Base-by-base conservation (phyloP, 768 basidiomycete species). In the Phylloporus scabripes region DNA sequence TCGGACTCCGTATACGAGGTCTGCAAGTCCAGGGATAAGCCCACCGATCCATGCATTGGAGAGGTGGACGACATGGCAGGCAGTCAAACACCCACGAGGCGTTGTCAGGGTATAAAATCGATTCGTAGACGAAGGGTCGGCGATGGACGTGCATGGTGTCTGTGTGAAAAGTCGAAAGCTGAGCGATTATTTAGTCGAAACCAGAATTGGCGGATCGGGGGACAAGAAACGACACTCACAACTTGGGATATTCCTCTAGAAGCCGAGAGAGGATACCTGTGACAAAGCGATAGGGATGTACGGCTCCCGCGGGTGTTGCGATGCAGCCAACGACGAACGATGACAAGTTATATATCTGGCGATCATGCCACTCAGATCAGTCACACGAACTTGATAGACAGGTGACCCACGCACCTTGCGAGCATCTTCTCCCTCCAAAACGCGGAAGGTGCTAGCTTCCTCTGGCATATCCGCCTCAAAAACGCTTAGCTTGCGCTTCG, bases 241-340 rank as follows among this genome's bases (percentile, higher is more conserved):
- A 46, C 18, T 77, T 65, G 10, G 74, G 64, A 53, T 82, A 74
- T n/a, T 69, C 67, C 10, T 67, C 51, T 6, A 85, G 64, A 1
- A 85, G 74, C 38, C 77, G 77, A 12, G 68, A 53, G 18, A 86
- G 65, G 21, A 86, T 72, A 2, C 74, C 74, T 1, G 83, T 85
- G 11, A 87, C 78, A 26, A 85, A 71, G 17, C 82, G 79, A 61
- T 88, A 88, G 0, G 85, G 82, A 50, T 87, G 83, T 24, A 83
- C 65, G 0, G 85, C 80, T 1, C 82, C 85, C 2, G 79, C 85
- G 0, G 64, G 64, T 21, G 75, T 78, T 11, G 69, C 60, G 37
- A 87, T 71, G 49, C 75, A 77, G 0, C 83, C 85, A 1, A 71
- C 60, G 2, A 70, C 71, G 0, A 69, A 57, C 4, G 65, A 59